Conservation (phyloP, 2,329 filamentous ascomycete species). For the Botryotinia convoluta region DNA sequence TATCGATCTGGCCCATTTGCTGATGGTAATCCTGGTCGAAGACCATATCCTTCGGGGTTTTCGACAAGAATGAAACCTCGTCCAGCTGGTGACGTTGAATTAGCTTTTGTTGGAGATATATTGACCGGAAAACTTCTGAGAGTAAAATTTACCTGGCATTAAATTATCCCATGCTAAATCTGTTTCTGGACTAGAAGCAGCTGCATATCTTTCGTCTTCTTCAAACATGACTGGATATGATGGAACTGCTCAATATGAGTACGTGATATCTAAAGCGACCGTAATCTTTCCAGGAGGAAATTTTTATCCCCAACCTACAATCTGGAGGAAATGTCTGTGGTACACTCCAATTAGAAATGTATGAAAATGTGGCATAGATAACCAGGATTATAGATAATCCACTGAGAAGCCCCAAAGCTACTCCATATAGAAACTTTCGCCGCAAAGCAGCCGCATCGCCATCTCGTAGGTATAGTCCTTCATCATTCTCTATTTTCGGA, state of each 20-base stretch:
- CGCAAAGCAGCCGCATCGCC: neutral
- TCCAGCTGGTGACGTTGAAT: neutral
- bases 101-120: neutral
- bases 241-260: neutral
- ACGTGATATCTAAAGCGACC: neutral
- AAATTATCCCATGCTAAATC: conserved; percentile 13
- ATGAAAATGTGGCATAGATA: neutral
- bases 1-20: neutral
- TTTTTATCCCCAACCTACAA: neutral
- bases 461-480: neutral
- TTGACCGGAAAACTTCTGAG: neutral
- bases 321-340: neutral
- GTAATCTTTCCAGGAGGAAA: no score
- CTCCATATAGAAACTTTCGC: neutral
- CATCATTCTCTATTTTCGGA: neutral
- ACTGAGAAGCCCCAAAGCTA: neutral
- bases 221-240: neutral
- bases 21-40: neutral
- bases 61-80: conserved; percentile 11
- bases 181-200: neutral
- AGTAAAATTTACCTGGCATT: neutral
- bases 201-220: neutral
- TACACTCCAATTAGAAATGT: neutral
- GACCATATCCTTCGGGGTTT: neutral
- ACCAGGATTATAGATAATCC: neutral